These are phyloP conservation scores for Saccharomycopsis oosterbeekiorum DNA, from an alignment of 805 yeast genomes.

Conservation along the genomic window DNA sequence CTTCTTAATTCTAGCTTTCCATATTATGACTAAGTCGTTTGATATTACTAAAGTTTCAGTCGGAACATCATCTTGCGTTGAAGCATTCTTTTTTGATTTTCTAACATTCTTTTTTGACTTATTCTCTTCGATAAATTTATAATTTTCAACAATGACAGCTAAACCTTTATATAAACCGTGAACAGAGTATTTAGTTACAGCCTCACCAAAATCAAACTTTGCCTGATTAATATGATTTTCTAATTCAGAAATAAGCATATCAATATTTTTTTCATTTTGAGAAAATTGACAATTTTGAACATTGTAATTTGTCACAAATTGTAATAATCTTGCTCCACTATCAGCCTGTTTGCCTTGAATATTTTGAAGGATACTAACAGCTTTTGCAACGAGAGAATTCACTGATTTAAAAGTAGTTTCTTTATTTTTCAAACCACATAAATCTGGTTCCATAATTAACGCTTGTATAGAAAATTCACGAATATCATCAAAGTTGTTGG, in stretches of 20 bases:
- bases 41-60: neutral
- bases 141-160: constrained; percentile 32
- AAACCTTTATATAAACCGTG: constrained; percentile 67
- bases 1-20: constrained; percentile 4
- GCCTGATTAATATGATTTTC: constrained; percentile 29
- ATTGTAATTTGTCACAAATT: constrained; percentile 36
- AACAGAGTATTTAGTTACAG: constrained; percentile 39
- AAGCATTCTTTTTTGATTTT: neutral
- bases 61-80: neutral
- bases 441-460: constrained; percentile 34
- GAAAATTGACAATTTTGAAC: constrained; percentile 13
- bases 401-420: constrained; percentile 11
- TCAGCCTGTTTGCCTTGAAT: constrained; percentile 51
- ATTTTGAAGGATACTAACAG: constrained; percentile 31
- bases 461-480: constrained; percentile 41
- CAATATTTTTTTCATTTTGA: constrained; percentile 12
- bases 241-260: constrained; percentile 27
- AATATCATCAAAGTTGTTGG: constrained; percentile 71
- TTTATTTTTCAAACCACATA: constrained; percentile 21
- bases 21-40: neutral
- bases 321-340: constrained; percentile 63
- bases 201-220: constrained; percentile 28
- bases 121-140: constrained; percentile 16
- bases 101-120: neutral
- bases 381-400: constrained; percentile 12